A percentile compares a stretch with the other conserved stretches of the same genome.
Evolutionary conservation across 331 rosid genomes (phyloP).

Genomic region (Cydonia oblonga): DNA sequence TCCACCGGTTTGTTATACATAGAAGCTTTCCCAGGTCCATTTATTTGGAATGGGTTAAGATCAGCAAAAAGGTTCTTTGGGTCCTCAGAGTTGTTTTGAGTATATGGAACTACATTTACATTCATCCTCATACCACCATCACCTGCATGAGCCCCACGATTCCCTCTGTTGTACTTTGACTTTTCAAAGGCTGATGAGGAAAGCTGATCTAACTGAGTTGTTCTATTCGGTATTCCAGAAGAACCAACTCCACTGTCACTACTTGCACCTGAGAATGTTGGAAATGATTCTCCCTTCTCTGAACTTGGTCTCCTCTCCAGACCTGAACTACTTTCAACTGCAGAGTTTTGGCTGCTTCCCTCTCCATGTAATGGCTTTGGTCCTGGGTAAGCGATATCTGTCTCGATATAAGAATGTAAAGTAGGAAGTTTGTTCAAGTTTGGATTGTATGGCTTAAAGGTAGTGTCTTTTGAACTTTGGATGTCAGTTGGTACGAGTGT

Average conservation of each 20-base stretch:
- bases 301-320: conserved; percentile 35
- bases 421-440: conserved; percentile 33
- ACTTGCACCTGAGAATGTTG: conserved; percentile 30
- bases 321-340: conserved; percentile 19
- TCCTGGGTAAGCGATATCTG: conserved; percentile 36
- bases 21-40: conserved; percentile 69
- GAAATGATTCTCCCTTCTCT: conserved; percentile 43
- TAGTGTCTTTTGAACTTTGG: conserved; percentile 45
- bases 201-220: conserved; percentile 30
- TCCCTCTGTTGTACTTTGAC: conserved; percentile 59
- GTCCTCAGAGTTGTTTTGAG: conserved; percentile 55
- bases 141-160: conserved; percentile 53
- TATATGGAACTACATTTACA: conserved; percentile 71
- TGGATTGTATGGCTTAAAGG: conserved; percentile 46
- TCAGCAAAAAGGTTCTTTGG: conserved; percentile 72
- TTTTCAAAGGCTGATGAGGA: conserved; percentile 39
- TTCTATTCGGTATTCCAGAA: conserved; percentile 32
- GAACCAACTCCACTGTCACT: conserved; percentile 41
- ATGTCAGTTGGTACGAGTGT: conserved; percentile 84
- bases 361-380: conserved; percentile 52
- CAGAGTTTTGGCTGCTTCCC: conserved; percentile 62
- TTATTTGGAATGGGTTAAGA: conserved; percentile 82
- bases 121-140: conserved; percentile 65
- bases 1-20: conserved; percentile 48
- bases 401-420: conserved; percentile 37